A percentile compares a stretch with the other conserved stretches of the same genome.
These are phyloP conservation scores for Trichodelitschia bisporula DNA, from an alignment of 495 filamentous ascomycete genomes.

Conservation along the genomic window DNA sequence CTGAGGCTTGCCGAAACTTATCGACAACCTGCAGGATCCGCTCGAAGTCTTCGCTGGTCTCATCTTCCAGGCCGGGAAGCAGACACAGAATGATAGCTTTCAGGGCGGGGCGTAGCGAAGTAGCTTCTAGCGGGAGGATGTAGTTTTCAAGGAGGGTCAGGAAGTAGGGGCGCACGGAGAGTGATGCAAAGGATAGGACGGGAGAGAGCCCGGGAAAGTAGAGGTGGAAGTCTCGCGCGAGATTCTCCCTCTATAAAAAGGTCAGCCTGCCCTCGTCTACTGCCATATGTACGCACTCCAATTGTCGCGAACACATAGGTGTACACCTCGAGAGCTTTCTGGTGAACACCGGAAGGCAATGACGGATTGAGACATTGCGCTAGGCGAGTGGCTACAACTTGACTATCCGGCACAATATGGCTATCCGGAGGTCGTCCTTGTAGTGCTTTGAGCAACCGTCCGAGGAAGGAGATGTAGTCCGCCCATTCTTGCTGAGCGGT, in stretches of 20 bases:
- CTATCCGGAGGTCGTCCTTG: constrained; percentile 58
- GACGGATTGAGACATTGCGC: constrained; percentile 88
- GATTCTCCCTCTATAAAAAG: constrained; percentile 29
- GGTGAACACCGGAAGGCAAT: constrained; percentile 91
- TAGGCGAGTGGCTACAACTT: constrained; percentile 63
- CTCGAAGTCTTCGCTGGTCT: constrained; percentile 92
- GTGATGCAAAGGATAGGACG: constrained; percentile 76
- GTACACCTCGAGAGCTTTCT: constrained; percentile 91
- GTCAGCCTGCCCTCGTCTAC: constrained; percentile 9
- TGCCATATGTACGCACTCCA: constrained; percentile 22
- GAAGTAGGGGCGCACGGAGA: constrained; percentile 64
- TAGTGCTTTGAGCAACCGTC: constrained; percentile 73
- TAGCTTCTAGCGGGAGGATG: constrained; percentile 42
- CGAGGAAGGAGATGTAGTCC: constrained; percentile 94
- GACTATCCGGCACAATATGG: constrained; percentile 56
- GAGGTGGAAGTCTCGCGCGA: constrained; percentile 57
- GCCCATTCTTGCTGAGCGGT: constrained; percentile 93
- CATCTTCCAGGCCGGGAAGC: constrained; percentile 81
- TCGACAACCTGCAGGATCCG: constrained; percentile 56
- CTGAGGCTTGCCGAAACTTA: constrained; percentile 35
- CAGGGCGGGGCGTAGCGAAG: constrained; percentile 56
- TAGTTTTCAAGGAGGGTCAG: constrained; percentile 63
- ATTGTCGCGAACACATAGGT: constrained; percentile 60
- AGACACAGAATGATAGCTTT: constrained; percentile 70
- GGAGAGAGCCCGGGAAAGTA: constrained; percentile 79